Evolutionary conservation across 352 stramenopile species (phyloP).

Genomic region (Peronospora belbahrii): DNA sequence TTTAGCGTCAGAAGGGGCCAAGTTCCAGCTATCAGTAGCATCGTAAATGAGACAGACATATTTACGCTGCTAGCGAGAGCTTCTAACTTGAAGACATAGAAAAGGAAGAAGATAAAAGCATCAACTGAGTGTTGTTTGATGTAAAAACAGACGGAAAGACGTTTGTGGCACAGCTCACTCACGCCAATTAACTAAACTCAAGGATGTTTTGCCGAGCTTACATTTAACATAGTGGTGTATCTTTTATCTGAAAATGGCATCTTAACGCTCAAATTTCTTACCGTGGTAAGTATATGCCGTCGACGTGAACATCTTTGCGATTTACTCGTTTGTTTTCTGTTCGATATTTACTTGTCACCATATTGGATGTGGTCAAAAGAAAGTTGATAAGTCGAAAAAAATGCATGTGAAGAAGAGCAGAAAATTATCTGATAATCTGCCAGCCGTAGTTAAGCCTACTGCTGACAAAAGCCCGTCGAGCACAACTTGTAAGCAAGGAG

Average conservation of each 20-base stretch:
- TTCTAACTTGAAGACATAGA: slow-evolving; percentile 32
- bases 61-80: too few relatives aligned
- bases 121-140: slow-evolving; percentile 39
- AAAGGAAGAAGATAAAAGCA: slow-evolving; percentile 27
- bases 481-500: too few relatives aligned
- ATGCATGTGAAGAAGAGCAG: slow-evolving; percentile 6
- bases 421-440: slow-evolving; percentile 12
- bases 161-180: slow-evolving; percentile 43
- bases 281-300: slow-evolving; percentile 34
- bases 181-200: slow-evolving; percentile 47
- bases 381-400: slow-evolving; percentile 24
- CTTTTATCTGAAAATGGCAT: slow-evolving; percentile 58
- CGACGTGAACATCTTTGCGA: neutral
- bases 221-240: slow-evolving; percentile 56
- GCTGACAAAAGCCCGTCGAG: slow-evolving; percentile 3
- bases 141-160: slow-evolving; percentile 48
- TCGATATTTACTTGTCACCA: slow-evolving; percentile 40
- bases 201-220: slow-evolving; percentile 41
- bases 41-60: slow-evolving; percentile 4
- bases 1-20: slow-evolving; percentile 21
- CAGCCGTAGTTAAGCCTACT: too few relatives aligned
- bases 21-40: neutral
- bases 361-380: slow-evolving; percentile 64
- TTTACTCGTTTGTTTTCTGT: slow-evolving; percentile 27
- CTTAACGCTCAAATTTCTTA: slow-evolving; percentile 40